phyloP scores from a whole-genome alignment of 371 early-diverging fungal genomes.

The Syncephalastrum sp. region DNA sequence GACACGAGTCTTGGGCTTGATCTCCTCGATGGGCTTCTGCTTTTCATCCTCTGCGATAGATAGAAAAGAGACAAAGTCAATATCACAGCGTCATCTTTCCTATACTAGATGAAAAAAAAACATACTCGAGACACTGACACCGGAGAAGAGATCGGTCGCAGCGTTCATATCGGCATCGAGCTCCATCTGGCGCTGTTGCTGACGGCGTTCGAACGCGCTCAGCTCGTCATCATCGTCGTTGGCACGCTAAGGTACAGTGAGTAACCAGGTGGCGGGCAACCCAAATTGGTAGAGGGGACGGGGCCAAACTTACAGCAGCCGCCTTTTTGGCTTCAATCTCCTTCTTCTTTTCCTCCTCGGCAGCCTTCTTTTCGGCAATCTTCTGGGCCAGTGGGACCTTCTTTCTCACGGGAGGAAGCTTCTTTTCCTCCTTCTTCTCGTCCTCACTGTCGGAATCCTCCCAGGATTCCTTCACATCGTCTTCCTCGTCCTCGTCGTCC shows the following conservation, averaged over 20 bases:
- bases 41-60: slow-evolving; percentile 38
- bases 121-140: slow-evolving; percentile 58
- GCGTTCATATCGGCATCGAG: slow-evolving; percentile 83
- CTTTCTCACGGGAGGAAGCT: slow-evolving; percentile 59
- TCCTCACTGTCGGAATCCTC: slow-evolving; percentile 75
- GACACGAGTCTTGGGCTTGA: slow-evolving; percentile 78
- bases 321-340: slow-evolving; percentile 54
- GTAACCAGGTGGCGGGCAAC: not conserved
- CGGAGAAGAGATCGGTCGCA: slow-evolving; percentile 83
- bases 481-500: slow-evolving; percentile 86
- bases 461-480: slow-evolving; percentile 74
- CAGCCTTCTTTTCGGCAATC: slow-evolving; percentile 76
- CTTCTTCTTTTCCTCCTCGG: slow-evolving; percentile 64
- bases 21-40: slow-evolving; percentile 57
- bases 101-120: slow-evolving; percentile 38
- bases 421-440: slow-evolving; percentile 32
- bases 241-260: slow-evolving; percentile 8
- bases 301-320: slow-evolving; percentile 31
- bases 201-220: slow-evolving; percentile 61
- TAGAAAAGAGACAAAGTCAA: too few relatives aligned
- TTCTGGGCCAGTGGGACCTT: slow-evolving; percentile 73
- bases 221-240: slow-evolving; percentile 60
- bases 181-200: slow-evolving; percentile 66
- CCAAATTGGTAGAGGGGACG: not conserved
- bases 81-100: too few relatives aligned